Conservation (phyloP, 1,139 yeast species). For the Arxiozyma slooffiae region DNA sequence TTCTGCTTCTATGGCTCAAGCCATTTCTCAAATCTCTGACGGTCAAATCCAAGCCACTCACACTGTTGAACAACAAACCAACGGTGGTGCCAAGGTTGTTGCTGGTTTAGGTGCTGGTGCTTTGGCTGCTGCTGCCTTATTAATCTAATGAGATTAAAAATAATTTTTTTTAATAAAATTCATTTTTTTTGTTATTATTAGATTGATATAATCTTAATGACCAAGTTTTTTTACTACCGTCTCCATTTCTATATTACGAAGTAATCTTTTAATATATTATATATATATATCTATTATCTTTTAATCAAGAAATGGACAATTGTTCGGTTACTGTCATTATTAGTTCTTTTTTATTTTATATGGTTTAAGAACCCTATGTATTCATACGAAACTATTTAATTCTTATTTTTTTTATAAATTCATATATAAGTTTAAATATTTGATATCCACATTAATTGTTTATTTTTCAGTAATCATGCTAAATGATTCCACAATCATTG, state of each 20-base stretch:
- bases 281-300: not conserved
- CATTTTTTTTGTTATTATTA: not conserved
- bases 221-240: too few relatives aligned
- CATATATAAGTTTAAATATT: not conserved
- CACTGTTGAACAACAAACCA: slow-evolving; percentile 5
- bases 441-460: not conserved
- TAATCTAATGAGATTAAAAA: slow-evolving; percentile 3
- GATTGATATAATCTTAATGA: too few relatives aligned
- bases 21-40: slow-evolving; percentile 1
- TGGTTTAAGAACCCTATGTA: not conserved
- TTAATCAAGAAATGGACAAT: not conserved
- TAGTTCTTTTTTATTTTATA: not conserved
- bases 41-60: slow-evolving; percentile 1
- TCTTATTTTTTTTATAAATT: not conserved
- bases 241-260: too few relatives aligned
- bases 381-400: not conserved
- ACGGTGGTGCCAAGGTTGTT: slow-evolving; percentile 8
- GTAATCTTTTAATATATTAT: too few relatives aligned
- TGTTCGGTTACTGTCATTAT: not conserved
- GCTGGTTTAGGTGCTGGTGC: slow-evolving; percentile 9
- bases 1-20: slow-evolving; percentile 11
- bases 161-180: not conserved
- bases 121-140: slow-evolving; percentile 8
- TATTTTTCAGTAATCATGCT: not conserved
- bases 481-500: too few relatives aligned